Conservation (phyloP, 2,329 filamentous ascomycete species). For the Fusarium tuaranense region DNA sequence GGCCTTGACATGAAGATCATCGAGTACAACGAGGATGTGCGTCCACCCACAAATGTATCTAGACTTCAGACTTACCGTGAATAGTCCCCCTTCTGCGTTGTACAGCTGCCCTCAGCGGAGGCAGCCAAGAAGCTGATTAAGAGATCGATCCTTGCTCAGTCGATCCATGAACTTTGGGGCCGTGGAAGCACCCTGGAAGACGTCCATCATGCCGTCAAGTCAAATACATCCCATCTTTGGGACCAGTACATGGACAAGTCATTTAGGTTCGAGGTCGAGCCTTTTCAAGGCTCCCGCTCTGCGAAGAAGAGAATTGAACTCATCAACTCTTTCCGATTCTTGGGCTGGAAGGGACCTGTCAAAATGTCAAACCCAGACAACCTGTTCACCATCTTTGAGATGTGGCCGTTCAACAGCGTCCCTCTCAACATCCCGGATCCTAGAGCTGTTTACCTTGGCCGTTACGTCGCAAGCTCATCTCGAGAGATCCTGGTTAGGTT, state of each 20-base stretch:
- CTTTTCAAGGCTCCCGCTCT: slow-evolving; percentile 80
- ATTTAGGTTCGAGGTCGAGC: slow-evolving; percentile 88
- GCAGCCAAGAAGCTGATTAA: slow-evolving; percentile 75
- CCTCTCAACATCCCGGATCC: slow-evolving; percentile 64
- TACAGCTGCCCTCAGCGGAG: slow-evolving; percentile 73
- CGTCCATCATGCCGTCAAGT: slow-evolving; percentile 75
- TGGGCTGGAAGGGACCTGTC: slow-evolving; percentile 83
- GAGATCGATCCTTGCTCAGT: slow-evolving; percentile 84
- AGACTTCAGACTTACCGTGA: slow-evolving; percentile 36
- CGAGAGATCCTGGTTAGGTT: slow-evolving; percentile 78
- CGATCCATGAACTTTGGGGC: slow-evolving; percentile 92
- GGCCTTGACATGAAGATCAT: slow-evolving; percentile 77
- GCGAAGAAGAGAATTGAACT: slow-evolving; percentile 74
- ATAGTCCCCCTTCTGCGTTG: slow-evolving; percentile 88
- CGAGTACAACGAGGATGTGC: slow-evolving; percentile 80
- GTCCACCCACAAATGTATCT: slow-evolving; percentile 46
- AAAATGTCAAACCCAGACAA: slow-evolving; percentile 79
- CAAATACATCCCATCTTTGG: slow-evolving; percentile 74
- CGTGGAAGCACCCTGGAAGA: slow-evolving; percentile 73
- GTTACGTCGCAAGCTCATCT: slow-evolving; percentile 74
- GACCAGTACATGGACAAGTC: slow-evolving; percentile 69
- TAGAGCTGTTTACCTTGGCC: slow-evolving; percentile 75
- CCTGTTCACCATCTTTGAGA: slow-evolving; percentile 84
- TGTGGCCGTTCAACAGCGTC: slow-evolving; percentile 73
- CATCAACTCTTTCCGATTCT: slow-evolving; percentile 84